Conservation (phyloP, 2,329 filamentous ascomycete genomes). For the Tolypocladium guangdongense region DNA sequence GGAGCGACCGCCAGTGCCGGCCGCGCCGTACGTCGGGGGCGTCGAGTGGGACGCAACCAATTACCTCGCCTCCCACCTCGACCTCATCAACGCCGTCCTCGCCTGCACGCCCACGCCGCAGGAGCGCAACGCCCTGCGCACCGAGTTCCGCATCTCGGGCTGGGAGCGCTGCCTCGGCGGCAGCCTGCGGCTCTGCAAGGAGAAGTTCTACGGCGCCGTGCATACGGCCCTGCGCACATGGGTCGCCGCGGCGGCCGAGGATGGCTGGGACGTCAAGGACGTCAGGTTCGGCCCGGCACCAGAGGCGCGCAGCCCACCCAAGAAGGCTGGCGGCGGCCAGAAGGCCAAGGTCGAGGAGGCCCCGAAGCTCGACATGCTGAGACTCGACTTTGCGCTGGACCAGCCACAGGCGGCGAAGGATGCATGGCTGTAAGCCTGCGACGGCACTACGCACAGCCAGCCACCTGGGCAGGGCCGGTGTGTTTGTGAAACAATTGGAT, state of each 20-base stretch:
- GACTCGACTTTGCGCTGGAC: conserved; percentile 38
- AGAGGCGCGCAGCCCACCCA: conserved; percentile 18
- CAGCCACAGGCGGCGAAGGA: conserved; percentile 18
- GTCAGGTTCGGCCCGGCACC: conserved; percentile 61
- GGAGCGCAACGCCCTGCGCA: conserved; percentile 69
- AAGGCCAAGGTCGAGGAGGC: conserved; percentile 41
- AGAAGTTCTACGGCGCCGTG: conserved; percentile 91
- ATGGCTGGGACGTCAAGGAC: conserved; percentile 75
- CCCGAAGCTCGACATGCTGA: conserved; percentile 52
- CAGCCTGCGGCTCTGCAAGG: conserved; percentile 83
- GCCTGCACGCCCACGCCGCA: conserved; percentile 61
- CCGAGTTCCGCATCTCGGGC: conserved; percentile 68
- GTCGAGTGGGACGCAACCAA: conserved; percentile 99
- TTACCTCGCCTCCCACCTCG: conserved; percentile 84
- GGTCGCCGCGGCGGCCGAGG: conserved; percentile 77
- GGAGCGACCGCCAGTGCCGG: conserved; percentile 79
- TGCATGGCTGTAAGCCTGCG: conserved; percentile 15
- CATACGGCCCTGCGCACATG: conserved; percentile 83
- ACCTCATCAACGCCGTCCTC: conserved; percentile 83
- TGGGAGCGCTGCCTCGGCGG: conserved; percentile 85
- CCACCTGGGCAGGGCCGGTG: not conserved
- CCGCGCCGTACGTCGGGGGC: conserved; percentile 89
- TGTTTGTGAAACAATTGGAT: not conserved
- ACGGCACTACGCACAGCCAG: not conserved
- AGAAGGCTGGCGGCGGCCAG: conserved; percentile 20